Conservation (phyloP, 179 eudicot genomes). For the Silene coronaria region DNA sequence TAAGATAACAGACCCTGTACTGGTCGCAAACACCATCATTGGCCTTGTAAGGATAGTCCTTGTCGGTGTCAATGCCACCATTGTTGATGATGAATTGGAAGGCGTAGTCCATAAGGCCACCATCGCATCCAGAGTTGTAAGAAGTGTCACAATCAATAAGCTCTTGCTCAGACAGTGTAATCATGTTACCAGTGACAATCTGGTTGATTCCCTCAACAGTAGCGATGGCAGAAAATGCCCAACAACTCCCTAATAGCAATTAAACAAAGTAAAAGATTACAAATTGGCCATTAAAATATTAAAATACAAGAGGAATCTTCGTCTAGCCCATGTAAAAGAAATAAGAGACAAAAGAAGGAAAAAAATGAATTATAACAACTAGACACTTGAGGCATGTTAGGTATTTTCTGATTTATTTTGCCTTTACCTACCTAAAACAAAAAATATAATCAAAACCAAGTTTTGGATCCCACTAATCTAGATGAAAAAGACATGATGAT, state of each 20-base stretch:
- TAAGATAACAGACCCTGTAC: slow-evolving; percentile 37
- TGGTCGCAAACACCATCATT: slow-evolving; percentile 53
- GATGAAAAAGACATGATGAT: too few relatives aligned
- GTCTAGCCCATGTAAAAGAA: background rate
- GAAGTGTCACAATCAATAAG: slow-evolving; percentile 66
- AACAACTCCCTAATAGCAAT: slow-evolving; percentile 62
- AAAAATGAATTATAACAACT: background rate
- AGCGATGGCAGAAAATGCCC: slow-evolving; percentile 90
- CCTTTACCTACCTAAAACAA: background rate
- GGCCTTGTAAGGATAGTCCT: slow-evolving; percentile 68
- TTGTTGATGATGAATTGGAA: slow-evolving; percentile 60
- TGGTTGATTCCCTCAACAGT: slow-evolving; percentile 72
- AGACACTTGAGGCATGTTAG: slow-evolving; percentile 5
- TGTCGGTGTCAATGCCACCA: slow-evolving; percentile 76
- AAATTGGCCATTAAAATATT: background rate
- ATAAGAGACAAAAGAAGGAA: background rate
- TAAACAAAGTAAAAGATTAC: background rate
- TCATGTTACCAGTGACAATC: slow-evolving; percentile 59
- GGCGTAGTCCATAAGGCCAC: slow-evolving; percentile 88
- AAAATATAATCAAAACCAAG: background rate
- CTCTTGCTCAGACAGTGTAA: slow-evolving; percentile 73
- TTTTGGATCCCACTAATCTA: background rate
- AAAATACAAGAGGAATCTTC: background rate
- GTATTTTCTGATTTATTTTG: background rate
- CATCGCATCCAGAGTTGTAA: slow-evolving; percentile 60